These are phyloP conservation scores for Fusarium agapanthi DNA, from an alignment of 2,329 filamentous ascomycete species.

Conservation along the genomic window DNA sequence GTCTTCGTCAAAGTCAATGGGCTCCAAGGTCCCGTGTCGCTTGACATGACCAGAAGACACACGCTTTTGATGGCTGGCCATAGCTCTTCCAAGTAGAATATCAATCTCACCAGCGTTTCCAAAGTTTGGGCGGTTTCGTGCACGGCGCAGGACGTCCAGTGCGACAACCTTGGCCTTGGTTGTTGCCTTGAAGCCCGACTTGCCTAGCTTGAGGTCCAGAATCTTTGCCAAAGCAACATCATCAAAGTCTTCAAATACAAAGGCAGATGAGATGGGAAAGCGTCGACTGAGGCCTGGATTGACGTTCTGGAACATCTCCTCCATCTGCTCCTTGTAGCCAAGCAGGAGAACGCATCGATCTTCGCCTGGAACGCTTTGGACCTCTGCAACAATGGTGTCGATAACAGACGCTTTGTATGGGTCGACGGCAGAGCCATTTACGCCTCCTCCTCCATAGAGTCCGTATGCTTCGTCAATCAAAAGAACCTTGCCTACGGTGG, in stretches of 20 bases:
- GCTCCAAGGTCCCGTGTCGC: constrained; percentile 73
- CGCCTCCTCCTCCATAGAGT: constrained; percentile 59
- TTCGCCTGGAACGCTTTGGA: constrained; percentile 74
- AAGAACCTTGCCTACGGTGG: constrained; percentile 75
- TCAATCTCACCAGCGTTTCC: constrained; percentile 80
- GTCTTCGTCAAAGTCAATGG: constrained; percentile 77
- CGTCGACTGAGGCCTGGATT: constrained; percentile 75
- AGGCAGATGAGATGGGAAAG: constrained; percentile 71
- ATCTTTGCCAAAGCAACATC: constrained; percentile 67
- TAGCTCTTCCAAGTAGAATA: constrained; percentile 47
- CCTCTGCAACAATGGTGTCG: constrained; percentile 78
- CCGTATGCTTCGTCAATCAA: constrained; percentile 85
- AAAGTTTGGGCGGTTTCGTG: constrained; percentile 73
- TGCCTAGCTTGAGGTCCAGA: constrained; percentile 69
- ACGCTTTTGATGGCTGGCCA: constrained; percentile 35
- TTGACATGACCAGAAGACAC: constrained; percentile 29
- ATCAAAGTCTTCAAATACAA: constrained; percentile 74
- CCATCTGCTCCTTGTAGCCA: constrained; percentile 76
- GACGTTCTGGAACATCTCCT: constrained; percentile 75
- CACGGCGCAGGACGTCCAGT: constrained; percentile 65
- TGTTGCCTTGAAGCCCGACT: constrained; percentile 62
- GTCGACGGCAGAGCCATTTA: constrained; percentile 41
- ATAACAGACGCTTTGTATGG: constrained; percentile 71
- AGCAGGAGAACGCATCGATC: constrained; percentile 77
- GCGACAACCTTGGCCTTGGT: constrained; percentile 61